Evolutionary conservation across 768 basidiomycete species (phyloP), one percentile per base, ranked within the genome.

Genomic region (Naematelia aurantialba): DNA sequence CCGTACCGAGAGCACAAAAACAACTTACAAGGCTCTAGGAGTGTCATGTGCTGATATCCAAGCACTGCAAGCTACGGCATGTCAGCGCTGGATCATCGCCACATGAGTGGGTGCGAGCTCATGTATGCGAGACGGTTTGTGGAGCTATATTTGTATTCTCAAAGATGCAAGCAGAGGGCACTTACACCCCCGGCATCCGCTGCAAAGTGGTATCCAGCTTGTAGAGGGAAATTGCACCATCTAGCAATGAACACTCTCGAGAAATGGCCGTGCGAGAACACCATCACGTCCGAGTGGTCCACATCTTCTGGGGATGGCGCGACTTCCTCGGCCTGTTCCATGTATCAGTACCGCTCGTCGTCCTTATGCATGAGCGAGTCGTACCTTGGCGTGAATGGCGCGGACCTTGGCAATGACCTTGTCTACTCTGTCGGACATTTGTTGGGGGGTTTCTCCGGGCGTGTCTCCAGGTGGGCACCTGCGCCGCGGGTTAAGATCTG

Each of bases 361-460:
- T 27, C 4, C 30, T 45, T 22, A 22, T 50, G 4, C 8, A 52
- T 12, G n/a, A n/a, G n/a, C n/a, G n/a, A n/a, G n/a, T n/a, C 69
- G 59, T 42, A 76, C 75, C 65, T 67, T 66, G 25, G 61, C 57
- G 47, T 77, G 76, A 12, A 72, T 57, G 11, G 63, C 63, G 64
- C 77, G 54, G 19, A 89, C 89, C 80, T 87, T 85, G 45, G 77
- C 78, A 56, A 94, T 87, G 30, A 91, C 82, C 52, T 66, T 68
- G 68, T 97, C 93, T 11, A 91, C 88, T 24, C 93, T 84, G 50
- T 78, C 74, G 59, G 84, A 78, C 88, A 98, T 91, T 46, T 91
- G 83, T 66, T 86, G 81, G 3, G 83, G 85, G 27, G 85, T 87
- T 79, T 98, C 93, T 24, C 93, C 93, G 17, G 74, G 74, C 11